Percentiles rank a stretch among this genome's conserved stretches.
Conservation (phyloP, 768 basidiomycete species). For the Piloderma croceum region DNA sequence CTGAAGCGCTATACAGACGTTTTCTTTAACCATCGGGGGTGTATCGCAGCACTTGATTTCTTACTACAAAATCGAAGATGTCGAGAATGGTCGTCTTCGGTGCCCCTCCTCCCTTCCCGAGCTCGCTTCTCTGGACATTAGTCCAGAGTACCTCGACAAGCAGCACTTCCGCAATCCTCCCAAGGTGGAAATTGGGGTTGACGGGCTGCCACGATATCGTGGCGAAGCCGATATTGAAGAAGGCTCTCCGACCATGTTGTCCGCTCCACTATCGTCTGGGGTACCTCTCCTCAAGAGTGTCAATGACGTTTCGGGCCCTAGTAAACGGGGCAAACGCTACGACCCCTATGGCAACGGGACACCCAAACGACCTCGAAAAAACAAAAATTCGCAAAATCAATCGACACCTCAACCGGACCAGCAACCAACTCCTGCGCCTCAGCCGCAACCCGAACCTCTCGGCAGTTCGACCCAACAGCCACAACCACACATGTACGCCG, state of each 20-base stretch:
- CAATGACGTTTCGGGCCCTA: constrained; percentile 35
- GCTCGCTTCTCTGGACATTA: constrained; percentile 80
- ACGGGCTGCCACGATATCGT: constrained; percentile 77
- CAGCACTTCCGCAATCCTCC: constrained; percentile 90
- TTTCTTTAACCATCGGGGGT: constrained; percentile 80
- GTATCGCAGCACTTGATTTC: constrained; percentile 90
- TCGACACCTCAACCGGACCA: constrained; percentile 27
- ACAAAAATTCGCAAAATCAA: constrained; percentile 22
- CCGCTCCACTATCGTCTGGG: constrained; percentile 39
- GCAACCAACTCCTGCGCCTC: constrained; percentile 13
- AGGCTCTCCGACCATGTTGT: constrained; percentile 20
- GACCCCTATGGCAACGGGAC: constrained; percentile 34
- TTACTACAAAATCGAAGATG: constrained; percentile 91
- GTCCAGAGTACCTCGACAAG: constrained; percentile 81
- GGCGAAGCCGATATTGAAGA: constrained; percentile 69
- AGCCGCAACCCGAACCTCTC: constrained; percentile 24
- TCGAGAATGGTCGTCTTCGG: constrained; percentile 80
- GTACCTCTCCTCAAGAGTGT: constrained; percentile 44
- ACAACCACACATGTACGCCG: constrained; percentile 20
- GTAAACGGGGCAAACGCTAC: constrained; percentile 39
- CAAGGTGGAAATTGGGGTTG: constrained; percentile 77
- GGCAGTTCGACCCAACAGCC: constrained; percentile 16
- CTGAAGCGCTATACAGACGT: constrained; percentile 57
- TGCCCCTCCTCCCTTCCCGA: constrained; percentile 86
- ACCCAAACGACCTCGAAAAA: constrained; percentile 35